phyloP scores from a whole-genome alignment of 768 basidiomycete species.

The Pleurotus sapidus region DNA sequence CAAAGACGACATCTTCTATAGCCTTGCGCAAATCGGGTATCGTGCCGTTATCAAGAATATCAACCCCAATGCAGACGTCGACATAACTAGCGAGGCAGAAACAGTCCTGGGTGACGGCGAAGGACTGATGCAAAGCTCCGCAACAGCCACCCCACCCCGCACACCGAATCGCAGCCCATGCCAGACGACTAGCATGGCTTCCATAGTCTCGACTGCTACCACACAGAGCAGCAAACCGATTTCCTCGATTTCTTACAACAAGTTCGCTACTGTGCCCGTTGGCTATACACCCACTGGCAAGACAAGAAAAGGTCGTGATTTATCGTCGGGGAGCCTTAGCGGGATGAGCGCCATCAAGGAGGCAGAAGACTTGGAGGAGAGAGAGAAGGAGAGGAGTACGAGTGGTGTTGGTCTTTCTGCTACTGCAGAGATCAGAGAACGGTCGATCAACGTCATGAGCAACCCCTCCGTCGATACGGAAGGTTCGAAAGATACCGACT shows the following conservation, averaged over 20 bases:
- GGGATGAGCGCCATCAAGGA: background rate
- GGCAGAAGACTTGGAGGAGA: background rate
- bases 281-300: background rate
- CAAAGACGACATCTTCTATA: conserved; percentile 38
- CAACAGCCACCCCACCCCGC: background rate
- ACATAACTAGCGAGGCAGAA: background rate
- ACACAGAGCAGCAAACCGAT: too few relatives aligned
- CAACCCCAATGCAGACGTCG: background rate
- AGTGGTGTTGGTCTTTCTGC: background rate
- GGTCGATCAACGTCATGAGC: background rate
- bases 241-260: background rate
- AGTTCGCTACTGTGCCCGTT: conserved; percentile 3
- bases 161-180: background rate
- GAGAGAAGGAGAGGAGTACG: background rate
- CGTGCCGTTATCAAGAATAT: conserved; percentile 1
- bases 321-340: background rate
- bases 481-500: background rate
- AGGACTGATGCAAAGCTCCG: background rate
- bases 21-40: background rate
- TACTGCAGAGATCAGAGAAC: background rate
- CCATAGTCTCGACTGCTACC: background rate
- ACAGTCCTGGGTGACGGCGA: background rate
- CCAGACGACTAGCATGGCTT: background rate
- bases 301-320: background rate
- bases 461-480: background rate